These are phyloP conservation scores for Russula emetica DNA, from an alignment of 768 basidiomycete species.

Conservation along the genomic window DNA sequence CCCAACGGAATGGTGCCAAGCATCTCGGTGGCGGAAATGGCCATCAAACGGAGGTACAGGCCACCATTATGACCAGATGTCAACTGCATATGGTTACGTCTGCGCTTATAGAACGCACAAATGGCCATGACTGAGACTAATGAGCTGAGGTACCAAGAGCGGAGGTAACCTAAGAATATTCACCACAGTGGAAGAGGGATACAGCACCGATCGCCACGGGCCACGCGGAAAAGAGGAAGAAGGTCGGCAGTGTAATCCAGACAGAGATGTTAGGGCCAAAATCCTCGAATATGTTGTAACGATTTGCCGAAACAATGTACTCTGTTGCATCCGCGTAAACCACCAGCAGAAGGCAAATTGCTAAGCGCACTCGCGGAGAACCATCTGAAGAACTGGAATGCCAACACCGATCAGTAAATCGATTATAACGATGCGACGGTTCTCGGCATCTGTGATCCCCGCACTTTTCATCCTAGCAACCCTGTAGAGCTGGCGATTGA, in stretches of 20 bases:
- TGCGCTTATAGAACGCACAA: conserved; percentile 30
- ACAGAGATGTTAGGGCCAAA: conserved; percentile 40
- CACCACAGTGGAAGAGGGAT: conserved; percentile 40
- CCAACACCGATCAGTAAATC: conserved; percentile 33
- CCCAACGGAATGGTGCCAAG: neutral
- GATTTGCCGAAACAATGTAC: neutral
- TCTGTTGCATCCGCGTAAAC: neutral
- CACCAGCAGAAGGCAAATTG: neutral
- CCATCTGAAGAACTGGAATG: conserved; percentile 18
- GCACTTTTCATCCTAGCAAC: no score
- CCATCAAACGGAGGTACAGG: neutral
- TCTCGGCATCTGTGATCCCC: no score
- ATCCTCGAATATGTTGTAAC: conserved; percentile 33
- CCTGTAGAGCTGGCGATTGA: no score
- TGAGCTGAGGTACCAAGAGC: neutral
- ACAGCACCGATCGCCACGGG: conserved; percentile 28
- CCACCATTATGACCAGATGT: conserved; percentile 6
- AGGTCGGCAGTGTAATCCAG: conserved; percentile 33
- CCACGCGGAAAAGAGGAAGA: conserved; percentile 35
- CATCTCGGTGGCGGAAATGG: neutral
- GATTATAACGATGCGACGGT: neutral
- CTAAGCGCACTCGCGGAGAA: neutral
- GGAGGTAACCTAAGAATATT: conserved; percentile 9
- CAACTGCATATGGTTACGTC: conserved; percentile 28
- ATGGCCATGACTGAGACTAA: conserved; percentile 29